A percentile compares a stretch with the other conserved stretches of the same genome.
phyloP scores from a whole-genome alignment of 306 rosid species.

The Parietaria judaica region DNA sequence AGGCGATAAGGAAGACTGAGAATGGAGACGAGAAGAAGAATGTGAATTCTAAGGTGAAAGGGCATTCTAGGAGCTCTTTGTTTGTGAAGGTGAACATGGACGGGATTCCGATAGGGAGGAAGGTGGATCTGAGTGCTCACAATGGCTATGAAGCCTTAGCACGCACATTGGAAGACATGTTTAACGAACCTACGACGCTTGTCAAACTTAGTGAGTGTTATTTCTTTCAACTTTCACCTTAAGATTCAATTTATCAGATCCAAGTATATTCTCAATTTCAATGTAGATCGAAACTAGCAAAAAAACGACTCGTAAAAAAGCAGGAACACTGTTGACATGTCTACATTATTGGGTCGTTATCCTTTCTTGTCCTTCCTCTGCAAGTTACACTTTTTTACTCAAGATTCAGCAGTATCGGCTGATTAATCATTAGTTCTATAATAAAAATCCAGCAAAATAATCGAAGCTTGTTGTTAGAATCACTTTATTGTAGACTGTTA shows the following conservation, averaged over 20 bases:
- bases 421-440: no score
- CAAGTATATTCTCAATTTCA: background rate
- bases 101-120: conserved; percentile 81
- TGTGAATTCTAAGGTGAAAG: conserved; percentile 35
- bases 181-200: conserved; percentile 41
- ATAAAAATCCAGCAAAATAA: background rate
- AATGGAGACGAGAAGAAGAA: conserved; percentile 30
- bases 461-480: background rate
- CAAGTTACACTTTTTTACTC: no score
- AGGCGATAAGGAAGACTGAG: conserved; percentile 25
- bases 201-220: conserved; percentile 42
- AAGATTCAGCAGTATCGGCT: no score
- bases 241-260: background rate
- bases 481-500: background rate
- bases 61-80: conserved; percentile 37
- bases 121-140: conserved; percentile 77
- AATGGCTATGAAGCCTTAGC: conserved; percentile 69
- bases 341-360: no score
- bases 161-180: conserved; percentile 71
- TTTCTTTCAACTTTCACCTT: conserved; percentile 10
- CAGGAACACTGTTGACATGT: no score
- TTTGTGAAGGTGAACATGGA: conserved; percentile 93
- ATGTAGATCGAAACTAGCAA: no score
- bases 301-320: no score
- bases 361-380: no score